phyloP scores from a whole-genome alignment of 2,329 filamentous ascomycete genomes.

The Fusarium continuum region DNA sequence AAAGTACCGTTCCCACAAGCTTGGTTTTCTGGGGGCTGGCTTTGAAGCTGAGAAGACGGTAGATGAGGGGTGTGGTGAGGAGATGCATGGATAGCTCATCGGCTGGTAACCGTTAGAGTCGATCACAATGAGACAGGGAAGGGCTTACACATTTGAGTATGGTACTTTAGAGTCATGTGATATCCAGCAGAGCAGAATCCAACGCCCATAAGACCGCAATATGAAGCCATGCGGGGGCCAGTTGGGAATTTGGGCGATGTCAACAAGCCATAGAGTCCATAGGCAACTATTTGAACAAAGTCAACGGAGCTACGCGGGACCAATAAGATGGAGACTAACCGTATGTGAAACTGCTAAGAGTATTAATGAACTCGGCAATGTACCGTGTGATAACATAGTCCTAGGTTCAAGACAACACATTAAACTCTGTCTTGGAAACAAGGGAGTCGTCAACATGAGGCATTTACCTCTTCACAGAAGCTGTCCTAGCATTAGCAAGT shows the following conservation, averaged over 20 bases:
- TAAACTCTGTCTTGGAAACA: neutral
- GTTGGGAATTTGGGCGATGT: slow-evolving; percentile 25
- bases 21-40: slow-evolving; percentile 39
- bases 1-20: slow-evolving; percentile 34
- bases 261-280: slow-evolving; percentile 51
- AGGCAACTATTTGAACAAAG: slow-evolving; percentile 46
- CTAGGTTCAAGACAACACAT: slow-evolving; percentile 24
- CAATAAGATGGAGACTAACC: slow-evolving; percentile 23
- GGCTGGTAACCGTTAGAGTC: slow-evolving; percentile 36
- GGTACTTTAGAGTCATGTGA: slow-evolving; percentile 50
- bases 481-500: slow-evolving; percentile 6
- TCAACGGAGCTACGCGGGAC: neutral
- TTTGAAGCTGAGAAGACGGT: slow-evolving; percentile 52
- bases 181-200: slow-evolving; percentile 47
- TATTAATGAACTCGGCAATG: slow-evolving; percentile 57
- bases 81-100: slow-evolving; percentile 55
- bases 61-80: slow-evolving; percentile 52
- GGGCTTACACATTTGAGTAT: slow-evolving; percentile 48
- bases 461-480: slow-evolving; percentile 46
- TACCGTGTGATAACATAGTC: slow-evolving; percentile 55
- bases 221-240: slow-evolving; percentile 47
- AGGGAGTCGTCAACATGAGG: neutral
- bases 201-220: slow-evolving; percentile 51
- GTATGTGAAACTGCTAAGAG: slow-evolving; percentile 53
- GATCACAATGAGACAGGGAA: rapidly evolving